Percentiles rank a stretch among this genome's conserved stretches.
Conservation (phyloP, 208 protist species). For the Leishmania mexicana region DNA sequence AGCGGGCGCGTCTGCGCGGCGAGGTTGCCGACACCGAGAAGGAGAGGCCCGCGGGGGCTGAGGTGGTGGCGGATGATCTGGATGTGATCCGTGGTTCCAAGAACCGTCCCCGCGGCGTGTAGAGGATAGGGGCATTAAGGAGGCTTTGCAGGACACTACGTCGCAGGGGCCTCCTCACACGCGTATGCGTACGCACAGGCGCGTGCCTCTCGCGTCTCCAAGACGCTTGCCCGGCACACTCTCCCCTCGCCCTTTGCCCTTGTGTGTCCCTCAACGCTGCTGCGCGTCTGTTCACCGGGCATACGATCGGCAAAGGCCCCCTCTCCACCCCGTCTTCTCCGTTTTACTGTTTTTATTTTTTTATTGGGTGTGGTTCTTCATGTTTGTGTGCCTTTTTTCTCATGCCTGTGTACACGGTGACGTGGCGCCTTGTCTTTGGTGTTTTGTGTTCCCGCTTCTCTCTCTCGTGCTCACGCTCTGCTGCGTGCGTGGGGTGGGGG, state of each 20-base stretch:
- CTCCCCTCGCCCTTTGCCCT: background rate
- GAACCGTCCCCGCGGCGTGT: background rate
- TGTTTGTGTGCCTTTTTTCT: no score
- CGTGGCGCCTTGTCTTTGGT: no score
- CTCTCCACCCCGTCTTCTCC: no score
- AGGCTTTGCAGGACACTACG: background rate
- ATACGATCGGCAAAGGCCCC: background rate
- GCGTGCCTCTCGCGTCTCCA: background rate
- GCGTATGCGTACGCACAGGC: background rate
- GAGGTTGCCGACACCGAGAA: slow-evolving; percentile 20
- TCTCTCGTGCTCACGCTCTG: background rate
- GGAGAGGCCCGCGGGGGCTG: background rate
- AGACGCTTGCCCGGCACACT: background rate
- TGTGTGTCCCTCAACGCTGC: background rate
- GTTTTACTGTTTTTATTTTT: no score
- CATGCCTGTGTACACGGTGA: no score
- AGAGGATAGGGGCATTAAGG: background rate
- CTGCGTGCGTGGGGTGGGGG: background rate
- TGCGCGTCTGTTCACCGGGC: background rate
- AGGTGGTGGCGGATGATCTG: background rate
- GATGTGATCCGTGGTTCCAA: background rate
- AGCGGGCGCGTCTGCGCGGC: slow-evolving; percentile 40
- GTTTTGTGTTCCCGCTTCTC: background rate
- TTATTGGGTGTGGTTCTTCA: no score
- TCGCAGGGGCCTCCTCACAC: background rate